Evolutionary conservation across 2,329 filamentous ascomycete genomes (phyloP).

Genomic region (Alternaria atra): DNA sequence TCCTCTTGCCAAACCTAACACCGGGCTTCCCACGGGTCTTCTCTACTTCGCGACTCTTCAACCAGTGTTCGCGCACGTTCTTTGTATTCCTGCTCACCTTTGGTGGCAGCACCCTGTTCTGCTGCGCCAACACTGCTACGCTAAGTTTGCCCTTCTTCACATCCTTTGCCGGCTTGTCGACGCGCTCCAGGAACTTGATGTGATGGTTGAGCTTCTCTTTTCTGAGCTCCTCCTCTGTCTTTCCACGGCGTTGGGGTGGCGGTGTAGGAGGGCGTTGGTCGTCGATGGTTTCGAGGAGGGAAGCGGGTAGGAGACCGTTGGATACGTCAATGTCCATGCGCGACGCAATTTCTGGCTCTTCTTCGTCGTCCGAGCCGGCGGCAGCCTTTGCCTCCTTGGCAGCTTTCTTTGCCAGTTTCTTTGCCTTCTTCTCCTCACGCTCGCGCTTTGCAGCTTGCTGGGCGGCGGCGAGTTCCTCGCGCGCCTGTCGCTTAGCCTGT

Average conservation of each 20-base stretch:
- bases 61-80: conserved; percentile 53
- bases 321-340: conserved; percentile 46
- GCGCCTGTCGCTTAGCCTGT: conserved; percentile 39
- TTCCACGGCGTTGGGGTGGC: conserved; percentile 40
- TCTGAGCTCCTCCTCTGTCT: conserved; percentile 43
- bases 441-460: conserved; percentile 47
- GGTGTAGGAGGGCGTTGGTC: conserved; percentile 56
- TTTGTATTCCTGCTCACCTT: conserved; percentile 52
- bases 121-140: conserved; percentile 59
- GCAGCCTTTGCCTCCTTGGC: conserved; percentile 23
- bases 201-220: conserved; percentile 59
- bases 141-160: conserved; percentile 59
- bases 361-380: conserved; percentile 14
- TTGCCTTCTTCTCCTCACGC: conserved; percentile 42
- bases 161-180: conserved; percentile 61
- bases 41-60: conserved; percentile 52
- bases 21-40: conserved; percentile 32
- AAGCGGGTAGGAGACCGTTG: conserved; percentile 61
- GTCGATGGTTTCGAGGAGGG: conserved; percentile 60
- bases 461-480: conserved; percentile 41
- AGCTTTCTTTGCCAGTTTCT: conserved; percentile 33
- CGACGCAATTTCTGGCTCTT: conserved; percentile 10
- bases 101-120: conserved; percentile 54
- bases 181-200: conserved; percentile 59
- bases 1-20: conserved; percentile 31